Percentiles rank a stretch among this genome's conserved stretches.
Conservation (phyloP, 805 yeast genomes). For the Cyberlindnera mississippiensis region DNA sequence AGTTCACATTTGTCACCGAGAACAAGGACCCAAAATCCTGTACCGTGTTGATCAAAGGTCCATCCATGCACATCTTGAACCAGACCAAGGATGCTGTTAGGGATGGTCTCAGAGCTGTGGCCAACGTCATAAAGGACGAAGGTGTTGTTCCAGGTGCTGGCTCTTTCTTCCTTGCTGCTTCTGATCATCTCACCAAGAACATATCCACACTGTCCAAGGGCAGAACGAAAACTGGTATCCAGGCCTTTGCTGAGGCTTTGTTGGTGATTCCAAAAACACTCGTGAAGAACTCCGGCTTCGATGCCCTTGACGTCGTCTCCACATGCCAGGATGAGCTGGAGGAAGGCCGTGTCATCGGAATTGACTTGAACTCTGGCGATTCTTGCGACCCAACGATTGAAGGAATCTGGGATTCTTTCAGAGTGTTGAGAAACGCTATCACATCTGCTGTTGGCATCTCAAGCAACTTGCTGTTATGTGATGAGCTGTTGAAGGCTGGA, state of each 20-base stretch:
- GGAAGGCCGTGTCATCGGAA: slow-evolving; percentile 82
- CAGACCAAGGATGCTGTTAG: slow-evolving; percentile 97
- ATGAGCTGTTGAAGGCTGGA: slow-evolving; percentile 95
- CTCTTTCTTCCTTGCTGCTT: slow-evolving; percentile 84
- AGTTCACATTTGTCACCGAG: slow-evolving; percentile 93
- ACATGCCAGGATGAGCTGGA: slow-evolving; percentile 84
- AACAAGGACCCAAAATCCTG: slow-evolving; percentile 85
- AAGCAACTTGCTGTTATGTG: slow-evolving; percentile 86
- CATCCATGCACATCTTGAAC: slow-evolving; percentile 80
- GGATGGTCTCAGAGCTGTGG: slow-evolving; percentile 93
- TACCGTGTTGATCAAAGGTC: slow-evolving; percentile 89
- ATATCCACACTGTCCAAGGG: slow-evolving; percentile 67
- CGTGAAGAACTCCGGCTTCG: slow-evolving; percentile 89
- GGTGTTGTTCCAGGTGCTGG: slow-evolving; percentile 96
- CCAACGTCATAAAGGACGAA: slow-evolving; percentile 83
- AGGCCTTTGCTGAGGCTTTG: slow-evolving; percentile 90
- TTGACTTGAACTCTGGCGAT: slow-evolving; percentile 87
- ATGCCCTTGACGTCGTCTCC: slow-evolving; percentile 83
- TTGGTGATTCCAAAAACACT: slow-evolving; percentile 90
- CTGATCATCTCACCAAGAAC: slow-evolving; percentile 55
- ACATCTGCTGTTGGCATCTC: slow-evolving; percentile 94
- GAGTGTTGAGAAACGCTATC: slow-evolving; percentile 90
- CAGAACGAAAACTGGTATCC: slow-evolving; percentile 82
- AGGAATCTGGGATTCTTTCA: slow-evolving; percentile 95
- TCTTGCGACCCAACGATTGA: slow-evolving; percentile 92